These are phyloP conservation scores for Lobosporangium transversale DNA, from an alignment of 192 early-diverging fungal species.

Conservation along the genomic window DNA sequence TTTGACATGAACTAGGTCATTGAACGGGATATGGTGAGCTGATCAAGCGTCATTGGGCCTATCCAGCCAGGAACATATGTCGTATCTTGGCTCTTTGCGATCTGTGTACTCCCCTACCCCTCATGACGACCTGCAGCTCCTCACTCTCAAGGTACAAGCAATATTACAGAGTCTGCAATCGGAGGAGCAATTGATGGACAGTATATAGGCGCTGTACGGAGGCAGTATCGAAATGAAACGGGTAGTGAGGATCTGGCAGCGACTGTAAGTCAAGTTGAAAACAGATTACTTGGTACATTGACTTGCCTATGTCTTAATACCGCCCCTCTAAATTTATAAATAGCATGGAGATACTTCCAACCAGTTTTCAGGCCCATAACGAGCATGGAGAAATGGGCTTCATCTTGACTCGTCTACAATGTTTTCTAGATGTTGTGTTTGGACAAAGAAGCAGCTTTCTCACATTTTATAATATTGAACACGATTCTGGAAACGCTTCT, in stretches of 20 bases:
- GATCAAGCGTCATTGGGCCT: neutral
- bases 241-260: neutral
- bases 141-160: neutral
- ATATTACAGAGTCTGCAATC: slow-evolving; percentile 4
- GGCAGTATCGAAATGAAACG: neutral
- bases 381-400: neutral
- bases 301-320: neutral
- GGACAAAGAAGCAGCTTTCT: slow-evolving; percentile 3
- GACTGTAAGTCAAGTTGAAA: slow-evolving; percentile 7
- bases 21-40: slow-evolving; percentile 1
- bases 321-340: neutral
- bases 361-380: neutral
- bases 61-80: neutral
- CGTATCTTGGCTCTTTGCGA: neutral
- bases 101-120: neutral
- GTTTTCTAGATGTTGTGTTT: slow-evolving; percentile 1
- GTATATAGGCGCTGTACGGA: neutral
- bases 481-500: slow-evolving; percentile 6
- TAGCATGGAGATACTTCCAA: slow-evolving; percentile 1
- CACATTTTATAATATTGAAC: neutral
- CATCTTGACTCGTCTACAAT: neutral
- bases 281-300: neutral
- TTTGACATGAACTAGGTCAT: slow-evolving; percentile 1
- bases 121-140: neutral
- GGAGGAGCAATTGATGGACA: slow-evolving; percentile 2